Conservation (phyloP, 768 basidiomycete genomes). For the Pholiota molesta region DNA sequence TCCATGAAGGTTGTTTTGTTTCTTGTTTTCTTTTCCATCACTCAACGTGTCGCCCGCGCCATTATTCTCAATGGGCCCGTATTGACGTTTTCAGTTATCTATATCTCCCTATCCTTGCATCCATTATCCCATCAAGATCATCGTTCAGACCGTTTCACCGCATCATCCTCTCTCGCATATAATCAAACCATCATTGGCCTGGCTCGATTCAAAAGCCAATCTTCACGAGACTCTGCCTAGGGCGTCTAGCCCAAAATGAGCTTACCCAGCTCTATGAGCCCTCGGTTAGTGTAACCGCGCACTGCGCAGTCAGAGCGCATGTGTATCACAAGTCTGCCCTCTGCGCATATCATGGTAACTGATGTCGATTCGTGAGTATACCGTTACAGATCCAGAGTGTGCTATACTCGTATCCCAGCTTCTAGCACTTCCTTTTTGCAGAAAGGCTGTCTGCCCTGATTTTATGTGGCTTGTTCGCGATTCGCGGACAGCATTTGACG, state of each 20-base stretch:
- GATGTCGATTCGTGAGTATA: neutral
- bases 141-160: neutral
- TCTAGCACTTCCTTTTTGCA: neutral
- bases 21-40: neutral
- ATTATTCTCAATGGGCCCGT: neutral
- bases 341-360: neutral
- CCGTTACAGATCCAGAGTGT: neutral
- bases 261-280: conserved; percentile 9
- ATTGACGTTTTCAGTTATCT: neutral
- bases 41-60: neutral
- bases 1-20: neutral
- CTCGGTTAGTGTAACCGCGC: conserved; percentile 5
- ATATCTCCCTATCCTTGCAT: neutral
- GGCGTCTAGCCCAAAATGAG: neutral
- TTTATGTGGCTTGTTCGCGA: neutral
- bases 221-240: neutral
- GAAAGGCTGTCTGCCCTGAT: neutral
- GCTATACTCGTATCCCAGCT: neutral
- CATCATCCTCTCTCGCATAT: neutral
- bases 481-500: neutral
- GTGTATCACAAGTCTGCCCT: neutral
- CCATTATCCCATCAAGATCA: neutral
- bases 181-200: neutral
- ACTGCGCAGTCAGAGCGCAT: neutral
- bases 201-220: neutral